Base-by-base conservation (phyloP, 768 basidiomycete species). In the Collybia nuda region DNA sequence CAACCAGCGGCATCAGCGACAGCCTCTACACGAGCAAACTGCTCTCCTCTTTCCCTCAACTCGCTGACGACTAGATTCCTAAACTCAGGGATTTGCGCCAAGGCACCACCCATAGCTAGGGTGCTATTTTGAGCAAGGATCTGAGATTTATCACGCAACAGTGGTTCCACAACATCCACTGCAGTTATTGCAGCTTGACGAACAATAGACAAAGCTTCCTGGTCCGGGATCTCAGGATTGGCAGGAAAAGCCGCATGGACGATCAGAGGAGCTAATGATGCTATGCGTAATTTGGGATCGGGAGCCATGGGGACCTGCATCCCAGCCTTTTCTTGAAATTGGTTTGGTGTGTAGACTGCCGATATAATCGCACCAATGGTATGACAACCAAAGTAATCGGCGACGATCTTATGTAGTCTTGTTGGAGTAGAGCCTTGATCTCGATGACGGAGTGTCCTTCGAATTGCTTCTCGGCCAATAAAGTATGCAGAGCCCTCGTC, bases 401-500 rank as follows among this genome's bases (percentile, higher is more conserved):
- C 50, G 12, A 66, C 44, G 14, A 51, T 43, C 5, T 41, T 43
- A 40, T 64, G 57, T 18, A 65, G 53, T 2, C 47, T 19, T 6
- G 62, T 62, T 8, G 58, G 57, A 2, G 51, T 43, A 9, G 41
- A 29, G 1, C 64, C 62, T 14, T 26, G 15, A 38, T 66, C 63
- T 7, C 56, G 48, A 18, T 48, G 48, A 11, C 52, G 45, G 5
- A 66, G 43, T 12, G 54, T 50, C 12, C 45, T 49, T n/a, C 62
- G 56, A 5, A 66, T 51, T 14, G 60, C 64, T 35, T 60, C 59
- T 23, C 62, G 51, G 5, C 61, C 61, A 24, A 66, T 64, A 6
- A 37, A 52, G 32, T 59, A 64, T 5, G 58, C 63, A 9, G 63
- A 64, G 15, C 61, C 62, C 55, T 63, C 63, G 43, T 66, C 61